These are phyloP conservation scores for Lecanicillium sp. DNA, from an alignment of 2,329 filamentous ascomycete species.

Conservation along the genomic window DNA sequence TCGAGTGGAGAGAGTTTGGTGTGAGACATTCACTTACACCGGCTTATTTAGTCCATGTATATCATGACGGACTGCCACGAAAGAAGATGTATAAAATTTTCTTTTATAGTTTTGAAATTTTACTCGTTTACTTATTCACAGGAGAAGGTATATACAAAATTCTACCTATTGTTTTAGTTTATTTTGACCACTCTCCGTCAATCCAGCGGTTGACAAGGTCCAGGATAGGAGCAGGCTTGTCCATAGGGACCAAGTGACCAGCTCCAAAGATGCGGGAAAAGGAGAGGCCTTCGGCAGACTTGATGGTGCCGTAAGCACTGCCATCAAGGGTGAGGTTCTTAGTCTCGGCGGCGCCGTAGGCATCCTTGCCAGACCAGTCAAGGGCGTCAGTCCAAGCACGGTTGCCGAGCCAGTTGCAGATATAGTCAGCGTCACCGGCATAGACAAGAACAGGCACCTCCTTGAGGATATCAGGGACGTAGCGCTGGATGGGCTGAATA, in stretches of 20 bases:
- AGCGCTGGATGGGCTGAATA: constrained; percentile 95
- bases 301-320: constrained; percentile 63
- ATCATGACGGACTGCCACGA: no score
- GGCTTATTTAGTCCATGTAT: no score
- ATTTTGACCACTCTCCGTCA: neutral
- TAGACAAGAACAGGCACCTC: constrained; percentile 92
- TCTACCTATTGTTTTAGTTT: neutral
- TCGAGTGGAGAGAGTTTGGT: no score
- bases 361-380: constrained; percentile 82
- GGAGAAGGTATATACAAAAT: no score
- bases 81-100: no score
- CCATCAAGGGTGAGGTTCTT: constrained; percentile 52
- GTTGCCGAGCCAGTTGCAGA: constrained; percentile 98
- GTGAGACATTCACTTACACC: no score
- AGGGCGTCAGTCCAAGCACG: constrained; percentile 90
- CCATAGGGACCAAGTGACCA: constrained; percentile 96
- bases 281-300: constrained; percentile 86
- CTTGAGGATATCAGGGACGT: constrained; percentile 72
- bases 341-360: constrained; percentile 63
- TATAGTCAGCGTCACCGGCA: constrained; percentile 80
- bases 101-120: no score
- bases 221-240: constrained; percentile 82
- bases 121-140: no score
- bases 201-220: constrained; percentile 97
- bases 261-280: constrained; percentile 84